Evolutionary conservation across 1,284 basidiomycete genomes (phyloP).

Genomic region (Apiotrichum mycotoxinovorans): DNA sequence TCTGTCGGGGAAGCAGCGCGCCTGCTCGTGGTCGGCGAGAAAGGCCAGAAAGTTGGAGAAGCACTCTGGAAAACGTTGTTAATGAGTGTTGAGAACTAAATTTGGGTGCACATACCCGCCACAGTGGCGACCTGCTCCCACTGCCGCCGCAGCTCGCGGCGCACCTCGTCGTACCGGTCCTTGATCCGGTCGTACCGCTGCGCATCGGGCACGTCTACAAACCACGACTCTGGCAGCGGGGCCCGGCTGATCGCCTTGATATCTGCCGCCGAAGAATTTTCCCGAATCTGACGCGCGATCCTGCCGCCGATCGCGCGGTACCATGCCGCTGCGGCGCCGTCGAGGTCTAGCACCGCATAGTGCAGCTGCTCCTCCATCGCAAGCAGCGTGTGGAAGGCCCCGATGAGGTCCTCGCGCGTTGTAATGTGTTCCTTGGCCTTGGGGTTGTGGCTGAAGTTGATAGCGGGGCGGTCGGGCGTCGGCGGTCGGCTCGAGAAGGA

Average conservation of each 20-base stretch:
- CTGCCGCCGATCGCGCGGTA: not conserved
- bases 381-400: not conserved
- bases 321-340: not conserved
- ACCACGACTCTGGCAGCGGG: not conserved
- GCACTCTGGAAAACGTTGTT: not conserved
- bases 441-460: too few relatives aligned
- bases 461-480: not conserved
- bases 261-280: too few relatives aligned
- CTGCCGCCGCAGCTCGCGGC: not conserved
- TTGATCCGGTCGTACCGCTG: not conserved
- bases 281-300: not conserved
- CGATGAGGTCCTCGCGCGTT: not conserved
- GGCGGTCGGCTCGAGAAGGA: not conserved
- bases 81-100: too few relatives aligned
- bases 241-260: not conserved
- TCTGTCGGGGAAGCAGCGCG: not conserved
- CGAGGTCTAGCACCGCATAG: not conserved
- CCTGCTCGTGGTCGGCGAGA: not conserved
- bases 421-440: not conserved
- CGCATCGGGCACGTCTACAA: not conserved
- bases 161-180: not conserved
- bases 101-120: not conserved
- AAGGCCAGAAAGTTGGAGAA: not conserved
- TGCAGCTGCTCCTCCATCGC: constrained; percentile 1
- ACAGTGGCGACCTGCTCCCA: not conserved